These are phyloP conservation scores for Sporothrix luriei DNA, from an alignment of 2,329 filamentous ascomycete species.

Conservation along the genomic window DNA sequence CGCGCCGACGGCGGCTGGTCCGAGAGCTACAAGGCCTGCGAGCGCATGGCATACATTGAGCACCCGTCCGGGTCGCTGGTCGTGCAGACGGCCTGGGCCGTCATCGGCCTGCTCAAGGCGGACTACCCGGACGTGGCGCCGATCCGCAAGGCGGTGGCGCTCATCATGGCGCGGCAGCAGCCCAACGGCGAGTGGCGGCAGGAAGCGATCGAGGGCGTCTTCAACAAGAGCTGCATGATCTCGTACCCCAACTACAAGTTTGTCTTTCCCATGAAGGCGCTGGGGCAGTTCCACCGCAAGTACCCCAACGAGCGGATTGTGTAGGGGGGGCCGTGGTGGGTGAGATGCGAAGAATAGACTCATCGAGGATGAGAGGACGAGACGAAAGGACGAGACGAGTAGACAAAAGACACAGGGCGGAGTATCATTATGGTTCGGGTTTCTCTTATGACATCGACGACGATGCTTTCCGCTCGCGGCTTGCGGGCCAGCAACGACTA, in stretches of 20 bases:
- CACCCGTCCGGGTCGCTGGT: conserved; percentile 79
- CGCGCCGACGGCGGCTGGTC: conserved; percentile 93
- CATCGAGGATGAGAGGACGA: not conserved
- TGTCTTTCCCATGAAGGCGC: conserved; percentile 87
- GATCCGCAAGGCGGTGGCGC: conserved; percentile 70
- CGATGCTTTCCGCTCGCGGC: not conserved
- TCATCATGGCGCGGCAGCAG: conserved; percentile 85
- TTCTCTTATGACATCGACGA: conserved; percentile 6
- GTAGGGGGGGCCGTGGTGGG: conserved; percentile 5
- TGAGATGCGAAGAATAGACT: not conserved
- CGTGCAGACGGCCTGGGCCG: conserved; percentile 91
- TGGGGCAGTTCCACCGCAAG: conserved; percentile 81
- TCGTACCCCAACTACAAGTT: conserved; percentile 99
- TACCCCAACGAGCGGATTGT: conserved; percentile 67
- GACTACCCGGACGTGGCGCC: conserved; percentile 74
- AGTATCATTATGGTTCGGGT: not conserved
- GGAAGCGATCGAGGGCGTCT: conserved; percentile 95
- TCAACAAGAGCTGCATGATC: conserved; percentile 99
- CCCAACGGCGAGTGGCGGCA: conserved; percentile 91
- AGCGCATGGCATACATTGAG: conserved; percentile 73
- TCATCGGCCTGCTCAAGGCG: conserved; percentile 80
- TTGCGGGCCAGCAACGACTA: not conserved
- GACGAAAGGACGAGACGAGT: not conserved
- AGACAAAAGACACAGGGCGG: not conserved
- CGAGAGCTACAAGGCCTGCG: conserved; percentile 88